These are phyloP conservation scores for Cyclaneusma minus DNA, from an alignment of 2,329 filamentous ascomycete species.

Conservation along the genomic window DNA sequence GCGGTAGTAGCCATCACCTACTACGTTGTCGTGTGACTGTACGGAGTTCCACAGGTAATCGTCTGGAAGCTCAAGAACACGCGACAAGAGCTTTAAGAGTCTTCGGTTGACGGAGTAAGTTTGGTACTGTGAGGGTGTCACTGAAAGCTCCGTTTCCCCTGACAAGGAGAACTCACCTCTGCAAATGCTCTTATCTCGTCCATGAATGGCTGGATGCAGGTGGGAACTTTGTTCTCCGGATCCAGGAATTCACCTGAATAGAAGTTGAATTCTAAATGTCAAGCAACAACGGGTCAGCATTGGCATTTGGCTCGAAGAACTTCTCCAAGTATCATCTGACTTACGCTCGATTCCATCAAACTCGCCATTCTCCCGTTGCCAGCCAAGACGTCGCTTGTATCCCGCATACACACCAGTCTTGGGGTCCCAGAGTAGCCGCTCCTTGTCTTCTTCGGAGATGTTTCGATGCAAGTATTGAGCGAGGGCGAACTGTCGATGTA, in stretches of 20 bases:
- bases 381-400: constrained; percentile 30
- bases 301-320: no score
- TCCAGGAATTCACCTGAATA: constrained; percentile 8
- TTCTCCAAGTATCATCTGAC: no score
- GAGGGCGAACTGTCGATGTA: constrained; percentile 33
- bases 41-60: constrained; percentile 28
- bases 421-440: constrained; percentile 29
- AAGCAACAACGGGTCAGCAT: no score
- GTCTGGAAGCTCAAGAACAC: constrained; percentile 27
- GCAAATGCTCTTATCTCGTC: constrained; percentile 30
- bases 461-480: constrained; percentile 34
- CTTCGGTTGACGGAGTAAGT: constrained; percentile 30
- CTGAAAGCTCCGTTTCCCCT: no score
- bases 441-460: constrained; percentile 32
- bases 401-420: constrained; percentile 32
- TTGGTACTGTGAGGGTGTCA: no score
- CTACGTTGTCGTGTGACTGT: constrained; percentile 25
- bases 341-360: constrained; percentile 35
- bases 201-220: constrained; percentile 31
- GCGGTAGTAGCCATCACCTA: constrained; percentile 29
- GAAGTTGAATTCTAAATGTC: constrained; percentile 37
- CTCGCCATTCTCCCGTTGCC: constrained; percentile 23
- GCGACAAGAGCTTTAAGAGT: constrained; percentile 24
- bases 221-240: constrained; percentile 19
- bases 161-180: constrained; percentile 12